Evolutionary conservation across 2,329 filamentous ascomycete genomes (phyloP).

Genomic region (Neonectria magnoliae): DNA sequence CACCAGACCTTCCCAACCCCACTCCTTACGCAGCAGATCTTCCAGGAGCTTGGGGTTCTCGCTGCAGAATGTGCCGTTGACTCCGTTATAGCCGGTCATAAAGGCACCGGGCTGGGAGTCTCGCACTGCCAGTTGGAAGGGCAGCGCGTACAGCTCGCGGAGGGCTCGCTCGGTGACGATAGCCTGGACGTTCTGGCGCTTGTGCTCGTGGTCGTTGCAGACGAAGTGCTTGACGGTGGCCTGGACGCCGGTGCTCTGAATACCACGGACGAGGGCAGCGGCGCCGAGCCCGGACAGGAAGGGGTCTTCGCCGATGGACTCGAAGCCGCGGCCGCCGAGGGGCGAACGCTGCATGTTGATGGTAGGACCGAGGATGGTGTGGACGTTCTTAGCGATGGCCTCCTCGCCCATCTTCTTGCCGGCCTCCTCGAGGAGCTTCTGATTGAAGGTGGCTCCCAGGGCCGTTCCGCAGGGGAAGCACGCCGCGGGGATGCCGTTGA

Average conservation of each 20-base stretch:
- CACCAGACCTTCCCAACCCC: constrained; percentile 66
- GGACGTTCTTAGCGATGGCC: constrained; percentile 65
- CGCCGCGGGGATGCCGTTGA: constrained; percentile 69
- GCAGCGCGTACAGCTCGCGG: constrained; percentile 67
- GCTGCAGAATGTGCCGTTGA: constrained; percentile 66
- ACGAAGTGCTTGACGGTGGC: constrained; percentile 70
- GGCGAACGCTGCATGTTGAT: constrained; percentile 71
- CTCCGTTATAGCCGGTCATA: constrained; percentile 69
- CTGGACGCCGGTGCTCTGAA: constrained; percentile 65
- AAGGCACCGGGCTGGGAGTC: constrained; percentile 62
- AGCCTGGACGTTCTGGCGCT: constrained; percentile 64
- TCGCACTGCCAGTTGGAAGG: constrained; percentile 66
- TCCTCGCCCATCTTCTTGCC: constrained; percentile 64
- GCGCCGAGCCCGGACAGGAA: constrained; percentile 65
- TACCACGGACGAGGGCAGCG: constrained; percentile 63
- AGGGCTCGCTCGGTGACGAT: constrained; percentile 66
- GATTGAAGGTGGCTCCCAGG: constrained; percentile 68
- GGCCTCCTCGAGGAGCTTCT: constrained; percentile 60
- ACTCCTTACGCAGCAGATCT: constrained; percentile 63
- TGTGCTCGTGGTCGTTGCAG: constrained; percentile 70
- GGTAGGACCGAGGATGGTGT: constrained; percentile 68
- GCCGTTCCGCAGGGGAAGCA: constrained; percentile 69
- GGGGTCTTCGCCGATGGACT: constrained; percentile 68
- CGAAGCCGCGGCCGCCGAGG: constrained; percentile 69
- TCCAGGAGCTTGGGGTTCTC: constrained; percentile 63